A percentile compares a stretch with the other conserved stretches of the same genome.
phyloP scores from a whole-genome alignment of 1,284 basidiomycete genomes.

The Bjerkandera adusta region DNA sequence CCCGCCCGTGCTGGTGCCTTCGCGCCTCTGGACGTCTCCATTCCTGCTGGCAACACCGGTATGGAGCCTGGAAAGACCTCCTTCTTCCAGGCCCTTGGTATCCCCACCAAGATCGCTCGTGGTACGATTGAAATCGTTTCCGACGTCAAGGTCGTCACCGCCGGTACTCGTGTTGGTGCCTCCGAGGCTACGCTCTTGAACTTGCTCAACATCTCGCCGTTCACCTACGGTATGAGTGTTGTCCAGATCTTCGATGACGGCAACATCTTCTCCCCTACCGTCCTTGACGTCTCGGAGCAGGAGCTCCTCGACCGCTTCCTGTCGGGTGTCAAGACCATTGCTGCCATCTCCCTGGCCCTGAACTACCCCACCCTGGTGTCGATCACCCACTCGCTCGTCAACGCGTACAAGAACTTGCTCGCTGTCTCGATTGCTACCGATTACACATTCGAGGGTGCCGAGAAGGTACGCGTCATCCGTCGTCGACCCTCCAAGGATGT shows the following conservation, averaged over 20 bases:
- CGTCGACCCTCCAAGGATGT: slow-evolving; percentile 31
- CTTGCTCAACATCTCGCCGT: slow-evolving; percentile 99
- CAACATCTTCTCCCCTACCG: slow-evolving; percentile 86
- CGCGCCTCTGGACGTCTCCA: slow-evolving; percentile 89
- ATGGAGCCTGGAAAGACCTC: slow-evolving; percentile 99
- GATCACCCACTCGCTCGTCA: slow-evolving; percentile 93
- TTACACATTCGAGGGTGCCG: slow-evolving; percentile 91
- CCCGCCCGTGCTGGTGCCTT: slow-evolving; percentile 98
- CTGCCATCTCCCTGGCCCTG: slow-evolving; percentile 92
- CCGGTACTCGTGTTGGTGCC: slow-evolving; percentile 90
- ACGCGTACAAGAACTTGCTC: slow-evolving; percentile 98
- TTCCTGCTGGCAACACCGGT: slow-evolving; percentile 97
- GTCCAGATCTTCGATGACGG: slow-evolving; percentile 93
- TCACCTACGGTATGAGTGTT: slow-evolving; percentile 99
- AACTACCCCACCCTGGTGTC: slow-evolving; percentile 97
- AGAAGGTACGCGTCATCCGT: slow-evolving; percentile 68
- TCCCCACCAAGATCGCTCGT: slow-evolving; percentile 99
- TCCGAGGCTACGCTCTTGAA: slow-evolving; percentile 98
- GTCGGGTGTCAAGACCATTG: slow-evolving; percentile 93
- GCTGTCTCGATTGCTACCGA: slow-evolving; percentile 92
- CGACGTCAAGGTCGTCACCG: slow-evolving; percentile 94
- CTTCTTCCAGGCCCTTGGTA: slow-evolving; percentile 99
- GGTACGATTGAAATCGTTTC: slow-evolving; percentile 99
- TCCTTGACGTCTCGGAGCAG: slow-evolving; percentile 92
- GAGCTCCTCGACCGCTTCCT: slow-evolving; percentile 91